Conservation (phyloP, 768 basidiomycete species). For the Filobasidium wieringae region DNA sequence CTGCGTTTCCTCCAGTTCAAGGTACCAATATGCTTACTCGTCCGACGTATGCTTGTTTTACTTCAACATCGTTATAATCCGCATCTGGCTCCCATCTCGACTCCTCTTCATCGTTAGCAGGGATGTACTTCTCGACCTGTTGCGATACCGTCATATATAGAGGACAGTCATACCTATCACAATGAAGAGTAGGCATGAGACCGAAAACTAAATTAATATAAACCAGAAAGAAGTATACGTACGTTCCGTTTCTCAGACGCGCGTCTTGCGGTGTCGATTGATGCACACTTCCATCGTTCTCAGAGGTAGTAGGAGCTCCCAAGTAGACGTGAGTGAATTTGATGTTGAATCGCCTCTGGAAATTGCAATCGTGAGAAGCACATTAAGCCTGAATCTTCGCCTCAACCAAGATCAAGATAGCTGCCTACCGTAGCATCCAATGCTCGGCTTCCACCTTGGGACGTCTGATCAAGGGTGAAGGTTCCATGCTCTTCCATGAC, state of each 20-base stretch:
- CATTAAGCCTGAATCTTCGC: background rate
- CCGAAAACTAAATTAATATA: no score
- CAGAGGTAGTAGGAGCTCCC: slow-evolving; percentile 84
- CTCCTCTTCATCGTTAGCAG: slow-evolving; percentile 6
- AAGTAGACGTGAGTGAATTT: slow-evolving; percentile 97
- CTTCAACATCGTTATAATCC: slow-evolving; percentile 1
- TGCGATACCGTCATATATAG: slow-evolving; percentile 21
- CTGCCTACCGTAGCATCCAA: slow-evolving; percentile 42
- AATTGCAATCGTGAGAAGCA: background rate
- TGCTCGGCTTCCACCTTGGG: slow-evolving; percentile 46
- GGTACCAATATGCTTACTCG: slow-evolving; percentile 27
- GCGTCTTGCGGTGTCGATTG: slow-evolving; percentile 97
- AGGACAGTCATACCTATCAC: slow-evolving; percentile 10
- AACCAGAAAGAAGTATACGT: slow-evolving; percentile 8
- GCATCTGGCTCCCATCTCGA: slow-evolving; percentile 1
- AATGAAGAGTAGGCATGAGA: no score
- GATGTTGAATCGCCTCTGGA: slow-evolving; percentile 81
- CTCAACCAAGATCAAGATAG: background rate
- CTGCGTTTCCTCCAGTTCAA: no score
- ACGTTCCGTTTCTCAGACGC: slow-evolving; percentile 78
- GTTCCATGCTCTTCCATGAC: slow-evolving; percentile 93
- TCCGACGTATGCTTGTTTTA: slow-evolving; percentile 18
- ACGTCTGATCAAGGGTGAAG: slow-evolving; percentile 88
- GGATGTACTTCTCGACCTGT: slow-evolving; percentile 70
- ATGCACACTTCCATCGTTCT: slow-evolving; percentile 77